Percentiles rank a stretch among this genome's conserved stretches.
These are phyloP conservation scores for Harringtonia lauricola DNA, from an alignment of 2,329 filamentous ascomycete genomes.

Conservation along the genomic window DNA sequence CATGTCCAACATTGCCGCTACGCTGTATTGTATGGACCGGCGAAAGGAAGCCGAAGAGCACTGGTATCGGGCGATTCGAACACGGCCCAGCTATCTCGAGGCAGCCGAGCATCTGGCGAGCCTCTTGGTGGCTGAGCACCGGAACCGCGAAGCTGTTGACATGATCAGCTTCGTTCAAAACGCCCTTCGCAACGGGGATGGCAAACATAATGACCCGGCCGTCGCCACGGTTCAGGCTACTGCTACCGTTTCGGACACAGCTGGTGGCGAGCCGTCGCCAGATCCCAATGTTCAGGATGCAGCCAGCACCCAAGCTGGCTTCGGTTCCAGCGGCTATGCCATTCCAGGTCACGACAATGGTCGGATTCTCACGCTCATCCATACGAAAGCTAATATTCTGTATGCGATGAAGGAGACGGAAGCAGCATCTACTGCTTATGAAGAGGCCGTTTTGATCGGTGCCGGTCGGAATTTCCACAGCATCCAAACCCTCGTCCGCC, in stretches of 20 bases:
- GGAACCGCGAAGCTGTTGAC: conserved; percentile 73
- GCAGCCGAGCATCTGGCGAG: conserved; percentile 91
- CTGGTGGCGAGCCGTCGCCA: too few species aligned
- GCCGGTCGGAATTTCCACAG: conserved; percentile 58
- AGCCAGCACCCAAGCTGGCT: conserved; percentile 33
- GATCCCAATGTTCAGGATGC: background rate
- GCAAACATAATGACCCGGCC: too few species aligned
- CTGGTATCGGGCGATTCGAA: conserved; percentile 75
- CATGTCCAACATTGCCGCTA: conserved; percentile 85
- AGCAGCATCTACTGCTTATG: conserved; percentile 77
- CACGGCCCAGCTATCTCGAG: conserved; percentile 83
- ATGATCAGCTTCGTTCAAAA: conserved; percentile 80
- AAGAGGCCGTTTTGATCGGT: conserved; percentile 87
- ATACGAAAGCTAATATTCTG: conserved; percentile 97
- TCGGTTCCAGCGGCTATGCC: conserved; percentile 72
- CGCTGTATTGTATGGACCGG: conserved; percentile 71
- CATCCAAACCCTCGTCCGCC: conserved; percentile 68
- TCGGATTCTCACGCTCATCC: conserved; percentile 82
- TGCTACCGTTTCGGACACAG: too few species aligned
- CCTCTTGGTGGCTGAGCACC: conserved; percentile 69
- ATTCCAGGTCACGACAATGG: conserved; percentile 84
- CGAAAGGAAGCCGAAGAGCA: conserved; percentile 74
- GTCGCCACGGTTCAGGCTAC: too few species aligned
- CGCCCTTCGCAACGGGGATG: conserved; percentile 44
- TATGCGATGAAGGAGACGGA: conserved; percentile 79